phyloP scores from a whole-genome alignment of 306 rosid species.

The Ochetophila trinervis region DNA sequence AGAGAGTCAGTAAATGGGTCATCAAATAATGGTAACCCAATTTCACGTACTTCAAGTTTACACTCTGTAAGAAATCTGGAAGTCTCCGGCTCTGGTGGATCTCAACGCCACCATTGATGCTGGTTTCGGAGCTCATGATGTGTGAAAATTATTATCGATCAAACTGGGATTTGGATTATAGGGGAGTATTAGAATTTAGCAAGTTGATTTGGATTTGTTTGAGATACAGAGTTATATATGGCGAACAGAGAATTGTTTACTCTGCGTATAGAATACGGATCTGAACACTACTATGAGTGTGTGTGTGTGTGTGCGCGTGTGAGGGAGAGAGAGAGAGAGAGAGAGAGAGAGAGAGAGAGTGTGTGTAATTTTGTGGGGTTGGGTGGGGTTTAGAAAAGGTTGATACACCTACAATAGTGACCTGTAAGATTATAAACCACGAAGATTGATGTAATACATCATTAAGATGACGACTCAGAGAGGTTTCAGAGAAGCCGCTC shows the following conservation, averaged over 20 bases:
- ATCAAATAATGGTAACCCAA: conserved; percentile 51
- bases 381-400: conserved; percentile 9
- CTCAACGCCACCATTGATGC: conserved; percentile 26
- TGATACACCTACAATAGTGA: conserved; percentile 24
- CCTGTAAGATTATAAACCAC: conserved; percentile 3
- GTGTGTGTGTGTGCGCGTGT: no score
- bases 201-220: not conserved
- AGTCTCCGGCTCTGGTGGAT: conserved; percentile 41
- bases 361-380: not conserved
- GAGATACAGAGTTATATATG: not conserved
- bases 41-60: conserved; percentile 58
- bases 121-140: conserved; percentile 31
- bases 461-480: not conserved
- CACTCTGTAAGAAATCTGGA: conserved; percentile 51
- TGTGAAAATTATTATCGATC: no score
- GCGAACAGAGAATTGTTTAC: not conserved
- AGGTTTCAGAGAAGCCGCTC: not conserved
- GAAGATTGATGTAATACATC: not conserved
- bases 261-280: conserved; percentile 1
- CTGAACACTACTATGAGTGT: not conserved
- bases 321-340: no score
- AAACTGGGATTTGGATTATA: not conserved
- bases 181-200: not conserved
- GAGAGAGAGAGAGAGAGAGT: not conserved
- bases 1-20: conserved; percentile 42